Base-by-base conservation (phyloP, 148 eudicot genomes). In the Pouteria glomerata region DNA sequence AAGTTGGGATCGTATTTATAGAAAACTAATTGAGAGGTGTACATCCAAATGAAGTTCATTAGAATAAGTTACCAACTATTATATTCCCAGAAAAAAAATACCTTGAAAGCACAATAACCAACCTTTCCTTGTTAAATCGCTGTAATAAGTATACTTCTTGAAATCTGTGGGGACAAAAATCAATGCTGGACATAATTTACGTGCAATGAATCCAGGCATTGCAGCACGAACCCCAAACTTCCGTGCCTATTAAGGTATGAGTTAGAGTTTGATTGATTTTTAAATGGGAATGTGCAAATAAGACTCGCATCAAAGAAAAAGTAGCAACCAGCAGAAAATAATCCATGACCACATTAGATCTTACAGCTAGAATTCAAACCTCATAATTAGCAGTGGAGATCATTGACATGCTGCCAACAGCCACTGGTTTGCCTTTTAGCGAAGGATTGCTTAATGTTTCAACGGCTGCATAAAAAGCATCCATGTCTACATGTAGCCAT, bases 401-500 rank as follows among this genome's bases (percentile, higher is more conserved):
- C 99, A 95, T 92, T 75, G 99, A 95, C 97, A 88, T 74, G 88
- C 96, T 33, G 19, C 99, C 99, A 61, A 95, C 99, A 83, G 99
- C 99, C 96, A 95, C 88, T 51, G 99, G 94, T 72, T 84, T 92
- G 19, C 90, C 96, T 73, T 84, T 83, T 23, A 95, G 63, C 48
- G 86, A 76, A 65, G 89, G 96, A 82, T 95, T 82, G 76, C 86
- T 84, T 70, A 95, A 74, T 63, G 99, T 92, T 78, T 95, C 99
- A 73, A 92, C 99, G 69, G 99, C 96, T 45, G 99, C 99, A 84
- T 95, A 95, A 51, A 95, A 95, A 68, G 99, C 99, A 88, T 95
- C 99, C 99, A 95, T 95, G 73, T 95, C 99, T 68, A 95, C 96
- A 82, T 92, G 99, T 66, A 95, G 90, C 99, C 99, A 95, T 45